These are phyloP conservation scores for Neurospora sp. DNA, from an alignment of 2,329 filamentous ascomycete species.

Conservation along the genomic window DNA sequence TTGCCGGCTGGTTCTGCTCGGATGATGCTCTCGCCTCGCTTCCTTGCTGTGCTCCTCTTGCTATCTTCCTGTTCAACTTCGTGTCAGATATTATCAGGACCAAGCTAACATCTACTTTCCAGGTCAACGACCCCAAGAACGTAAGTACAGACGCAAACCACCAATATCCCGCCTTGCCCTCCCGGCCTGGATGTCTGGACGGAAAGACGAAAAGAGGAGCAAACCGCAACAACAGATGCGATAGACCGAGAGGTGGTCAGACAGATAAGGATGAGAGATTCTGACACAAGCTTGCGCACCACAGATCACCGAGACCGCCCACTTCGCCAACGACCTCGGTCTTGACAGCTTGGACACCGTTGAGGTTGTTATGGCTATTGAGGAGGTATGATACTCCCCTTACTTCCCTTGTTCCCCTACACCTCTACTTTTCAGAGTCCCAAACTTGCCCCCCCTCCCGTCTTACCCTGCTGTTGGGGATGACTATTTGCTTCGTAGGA, in stretches of 20 bases:
- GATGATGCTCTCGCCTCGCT: background rate
- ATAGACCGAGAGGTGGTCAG: background rate
- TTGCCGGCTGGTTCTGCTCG: background rate
- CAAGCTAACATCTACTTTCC: conserved; percentile 13
- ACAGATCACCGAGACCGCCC: conserved; percentile 72
- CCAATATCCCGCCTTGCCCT: background rate
- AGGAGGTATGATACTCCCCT: conserved; percentile 55
- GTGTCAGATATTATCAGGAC: background rate
- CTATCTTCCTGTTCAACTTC: background rate
- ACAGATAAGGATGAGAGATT: conserved; percentile 11
- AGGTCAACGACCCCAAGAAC: conserved; percentile 60
- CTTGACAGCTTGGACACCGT: conserved; percentile 97
- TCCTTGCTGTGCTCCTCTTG: background rate
- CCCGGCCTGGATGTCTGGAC: background rate
- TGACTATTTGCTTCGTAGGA: background rate
- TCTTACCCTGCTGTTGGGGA: background rate
- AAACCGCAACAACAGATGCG: background rate
- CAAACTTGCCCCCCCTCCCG: background rate
- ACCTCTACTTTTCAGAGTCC: background rate
- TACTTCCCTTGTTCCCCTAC: conserved; percentile 6
- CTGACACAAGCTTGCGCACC: background rate
- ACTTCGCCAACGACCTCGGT: conserved; percentile 96
- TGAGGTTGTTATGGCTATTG: conserved; percentile 99
- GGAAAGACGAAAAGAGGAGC: background rate
- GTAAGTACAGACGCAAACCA: conserved; percentile 32